Conservation (phyloP, 371 early-diverging fungal genomes). For the Encephalitozoon cuniculi region DNA sequence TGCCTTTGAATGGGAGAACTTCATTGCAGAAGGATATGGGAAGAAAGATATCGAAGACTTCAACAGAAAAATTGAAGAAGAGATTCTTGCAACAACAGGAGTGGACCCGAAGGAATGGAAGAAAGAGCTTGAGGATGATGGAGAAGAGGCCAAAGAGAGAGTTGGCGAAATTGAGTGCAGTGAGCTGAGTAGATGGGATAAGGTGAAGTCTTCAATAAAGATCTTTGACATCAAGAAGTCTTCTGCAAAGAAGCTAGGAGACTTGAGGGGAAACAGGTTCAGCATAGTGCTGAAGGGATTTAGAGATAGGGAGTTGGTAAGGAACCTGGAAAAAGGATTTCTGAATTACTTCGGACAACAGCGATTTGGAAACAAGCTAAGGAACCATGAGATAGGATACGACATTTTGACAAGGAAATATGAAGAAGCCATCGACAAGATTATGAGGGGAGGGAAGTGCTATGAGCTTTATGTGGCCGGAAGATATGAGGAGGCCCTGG, state of each 20-base stretch:
- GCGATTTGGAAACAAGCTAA: slow-evolving; percentile 79
- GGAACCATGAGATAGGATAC: slow-evolving; percentile 76
- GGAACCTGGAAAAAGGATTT: slow-evolving; percentile 61
- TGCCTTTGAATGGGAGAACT: not conserved
- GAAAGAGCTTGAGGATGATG: not conserved
- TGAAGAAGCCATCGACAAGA: slow-evolving; percentile 55
- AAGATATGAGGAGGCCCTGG: not conserved
- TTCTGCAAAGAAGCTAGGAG: slow-evolving; percentile 31
- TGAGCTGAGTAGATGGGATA: not conserved
- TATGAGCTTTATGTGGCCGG: slow-evolving; percentile 10
- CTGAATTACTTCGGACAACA: slow-evolving; percentile 97
- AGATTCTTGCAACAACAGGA: not conserved
- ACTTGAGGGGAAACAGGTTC: slow-evolving; percentile 47
- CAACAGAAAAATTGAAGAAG: not conserved
- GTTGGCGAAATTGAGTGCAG: not conserved
- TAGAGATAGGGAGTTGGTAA: not conserved
- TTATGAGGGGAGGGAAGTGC: slow-evolving; percentile 38
- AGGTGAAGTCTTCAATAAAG: not conserved
- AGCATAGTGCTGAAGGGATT: slow-evolving; percentile 42
- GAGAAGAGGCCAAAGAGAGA: not conserved
- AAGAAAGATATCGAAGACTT: not conserved
- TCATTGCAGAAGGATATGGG: not conserved
- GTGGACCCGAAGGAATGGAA: not conserved
- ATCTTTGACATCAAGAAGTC: slow-evolving; percentile 44
- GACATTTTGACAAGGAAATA: slow-evolving; percentile 69